Conservation (phyloP, 202 grass and related monocot genomes). For the Zoysia matrella region DNA sequence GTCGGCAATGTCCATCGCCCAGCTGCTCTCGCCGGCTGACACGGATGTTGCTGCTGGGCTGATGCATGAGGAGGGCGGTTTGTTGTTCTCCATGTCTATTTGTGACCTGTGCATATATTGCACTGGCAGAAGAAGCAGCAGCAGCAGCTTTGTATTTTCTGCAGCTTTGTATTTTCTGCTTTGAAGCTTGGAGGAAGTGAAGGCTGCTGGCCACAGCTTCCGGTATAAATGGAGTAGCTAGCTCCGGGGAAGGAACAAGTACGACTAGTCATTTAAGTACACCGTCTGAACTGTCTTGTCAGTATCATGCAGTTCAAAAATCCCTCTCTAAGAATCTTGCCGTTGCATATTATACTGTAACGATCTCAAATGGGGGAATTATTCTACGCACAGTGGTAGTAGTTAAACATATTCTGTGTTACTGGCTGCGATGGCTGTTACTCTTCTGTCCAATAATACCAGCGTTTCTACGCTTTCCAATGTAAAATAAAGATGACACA, state of each 20-base stretch:
- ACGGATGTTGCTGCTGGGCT: constrained; percentile 30
- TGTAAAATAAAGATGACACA: no score
- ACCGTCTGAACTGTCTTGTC: constrained; percentile 54
- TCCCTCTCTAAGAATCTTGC: constrained; percentile 40
- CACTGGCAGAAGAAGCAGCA: not conserved
- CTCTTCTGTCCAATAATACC: not conserved
- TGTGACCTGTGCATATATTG: not conserved
- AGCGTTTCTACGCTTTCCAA: no score
- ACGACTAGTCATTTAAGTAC: constrained; percentile 18
- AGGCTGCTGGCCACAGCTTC: not conserved
- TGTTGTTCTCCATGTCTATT: constrained; percentile 35
- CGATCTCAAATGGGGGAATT: constrained; percentile 14
- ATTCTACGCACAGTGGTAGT: not conserved
- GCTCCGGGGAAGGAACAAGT: constrained; percentile 1
- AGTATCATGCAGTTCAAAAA: constrained; percentile 25
- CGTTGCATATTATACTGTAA: constrained; percentile 33
- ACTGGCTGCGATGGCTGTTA: not conserved
- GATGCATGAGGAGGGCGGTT: constrained; percentile 41
- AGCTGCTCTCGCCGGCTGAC: constrained; percentile 60
- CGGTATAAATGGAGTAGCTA: constrained; percentile 6
- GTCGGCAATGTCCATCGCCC: constrained; percentile 54
- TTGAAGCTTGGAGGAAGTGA: constrained; percentile 16
- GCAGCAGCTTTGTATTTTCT: no score
- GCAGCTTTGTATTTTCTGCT: not conserved
- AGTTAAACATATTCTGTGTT: not conserved